A percentile compares a stretch with the other conserved stretches of the same genome.
phyloP scores from a whole-genome alignment of 768 basidiomycete species.

The Lepiota subincarnata region DNA sequence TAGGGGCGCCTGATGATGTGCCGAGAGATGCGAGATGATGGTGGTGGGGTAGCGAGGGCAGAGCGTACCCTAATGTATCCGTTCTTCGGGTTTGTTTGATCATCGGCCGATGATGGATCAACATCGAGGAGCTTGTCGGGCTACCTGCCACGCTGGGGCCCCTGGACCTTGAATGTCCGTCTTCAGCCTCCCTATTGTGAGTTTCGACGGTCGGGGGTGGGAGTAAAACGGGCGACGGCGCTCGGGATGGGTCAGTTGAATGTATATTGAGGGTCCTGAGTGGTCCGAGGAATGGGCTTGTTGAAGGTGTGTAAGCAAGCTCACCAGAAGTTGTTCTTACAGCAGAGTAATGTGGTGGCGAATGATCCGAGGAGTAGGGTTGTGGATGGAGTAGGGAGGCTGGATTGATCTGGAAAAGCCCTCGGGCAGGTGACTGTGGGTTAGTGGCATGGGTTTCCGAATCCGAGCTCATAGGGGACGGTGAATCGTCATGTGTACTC shows the following conservation, averaged over 20 bases:
- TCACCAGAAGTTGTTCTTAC: conserved; percentile 27
- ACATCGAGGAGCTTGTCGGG: conserved; percentile 13
- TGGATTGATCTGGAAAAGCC: conserved; percentile 27
- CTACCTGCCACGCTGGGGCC: conserved; percentile 11
- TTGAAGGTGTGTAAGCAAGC: conserved; percentile 58
- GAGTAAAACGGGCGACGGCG: conserved; percentile 65
- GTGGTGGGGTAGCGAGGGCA: conserved; percentile 6
- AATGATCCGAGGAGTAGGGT: conserved; percentile 22
- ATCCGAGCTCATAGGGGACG: conserved; percentile 69
- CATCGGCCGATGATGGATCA: conserved; percentile 5
- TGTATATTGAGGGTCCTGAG: conserved; percentile 73
- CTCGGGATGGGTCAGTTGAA: conserved; percentile 63
- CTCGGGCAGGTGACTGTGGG: conserved; percentile 29
- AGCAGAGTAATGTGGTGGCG: conserved; percentile 28
- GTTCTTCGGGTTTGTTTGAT: conserved; percentile 3
- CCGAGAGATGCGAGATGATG: conserved; percentile 11
- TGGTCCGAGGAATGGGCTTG: conserved; percentile 78
- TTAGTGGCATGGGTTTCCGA: conserved; percentile 40
- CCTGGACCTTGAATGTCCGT: conserved; percentile 5
- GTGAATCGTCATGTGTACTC: conserved; percentile 52
- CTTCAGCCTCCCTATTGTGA: conserved; percentile 7
- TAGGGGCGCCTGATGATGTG: conserved; percentile 36
- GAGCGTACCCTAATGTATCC: conserved; percentile 9
- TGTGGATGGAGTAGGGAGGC: conserved; percentile 17
- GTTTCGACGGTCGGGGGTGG: conserved; percentile 38